Evolutionary conservation across 331 rosid genomes (phyloP), one percentile per base, ranked within the genome.

Genomic region (Telfairia occidentalis): DNA sequence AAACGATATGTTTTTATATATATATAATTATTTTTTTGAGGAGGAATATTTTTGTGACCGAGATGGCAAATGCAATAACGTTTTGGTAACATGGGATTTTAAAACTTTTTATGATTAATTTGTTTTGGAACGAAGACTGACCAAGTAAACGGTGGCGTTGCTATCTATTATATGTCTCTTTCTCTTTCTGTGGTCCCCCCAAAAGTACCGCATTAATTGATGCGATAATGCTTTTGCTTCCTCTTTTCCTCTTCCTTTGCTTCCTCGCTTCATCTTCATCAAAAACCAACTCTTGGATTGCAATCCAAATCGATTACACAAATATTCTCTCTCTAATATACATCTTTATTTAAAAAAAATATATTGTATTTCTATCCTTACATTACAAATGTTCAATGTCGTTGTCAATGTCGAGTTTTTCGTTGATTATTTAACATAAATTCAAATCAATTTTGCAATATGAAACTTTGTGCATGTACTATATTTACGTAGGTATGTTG

Each of bases 111-210:
- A n/a, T n/a, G n/a, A n/a, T n/a, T n/a, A n/a, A n/a, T 49, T 49
- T 49, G 55, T 0, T 52, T 2, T 8, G 15, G 16, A 54, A 10
- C 60, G 37, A 26, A 11, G 64, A 38, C 73, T 66, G 73, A 66
- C 52, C 73, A 66, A 38, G 73, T 66, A 66, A 66, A 66, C 73
- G 73, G 19, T 10, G 72, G 5, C 5, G 73, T 66, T 66, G 50
- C 73, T 40, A 16, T 65, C 50, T 63, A 34, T 38, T 1, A 5
- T 32, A n/a, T n/a, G n/a, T 61, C 45, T 3, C 71, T 65, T 1
- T 61, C 70, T 19, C 2, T 24, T 0, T 55, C 63, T 4, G 52
- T 40, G 34, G 52, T 34, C 19, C 73, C 18, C 73, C 18, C 7
- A 21, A 66, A 66, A 38, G 73, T 52, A 66, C 52, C 73, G 73